phyloP scores from a whole-genome alignment of 257 asterid species.

The Ilex aquifolium region DNA sequence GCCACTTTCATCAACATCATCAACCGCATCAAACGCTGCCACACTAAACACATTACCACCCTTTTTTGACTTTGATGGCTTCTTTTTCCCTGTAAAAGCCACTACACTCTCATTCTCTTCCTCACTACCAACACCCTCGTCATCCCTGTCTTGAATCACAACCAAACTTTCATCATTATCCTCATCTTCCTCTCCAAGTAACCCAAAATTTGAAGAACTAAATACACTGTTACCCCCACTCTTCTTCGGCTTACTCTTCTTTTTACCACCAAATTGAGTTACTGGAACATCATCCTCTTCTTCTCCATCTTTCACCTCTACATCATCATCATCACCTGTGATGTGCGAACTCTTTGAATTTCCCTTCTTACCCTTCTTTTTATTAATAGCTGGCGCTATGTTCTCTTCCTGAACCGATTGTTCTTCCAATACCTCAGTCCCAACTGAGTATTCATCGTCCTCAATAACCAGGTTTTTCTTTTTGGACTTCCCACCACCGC shows the following conservation, averaged over 20 bases:
- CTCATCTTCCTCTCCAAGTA: constrained; percentile 49
- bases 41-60: constrained; percentile 24
- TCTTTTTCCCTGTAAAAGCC: constrained; percentile 34
- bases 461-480: constrained; percentile 53
- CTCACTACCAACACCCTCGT: constrained; percentile 14
- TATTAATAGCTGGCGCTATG: constrained; percentile 30
- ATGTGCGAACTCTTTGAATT: constrained; percentile 28
- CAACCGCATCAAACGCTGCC: constrained; percentile 24
- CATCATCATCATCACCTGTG: constrained; percentile 39
- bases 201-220: constrained; percentile 45
- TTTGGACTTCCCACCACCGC: constrained; percentile 61
- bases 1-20: constrained; percentile 19
- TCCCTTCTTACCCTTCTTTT: constrained; percentile 64
- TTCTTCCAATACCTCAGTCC: constrained; percentile 62
- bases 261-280: constrained; percentile 47
- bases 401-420: constrained; percentile 47
- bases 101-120: constrained; percentile 18
- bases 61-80: constrained; percentile 29
- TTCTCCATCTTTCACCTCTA: constrained; percentile 29
- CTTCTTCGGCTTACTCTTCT: constrained; percentile 62
- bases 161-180: constrained; percentile 28
- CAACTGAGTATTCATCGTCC: constrained; percentile 72
- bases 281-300: constrained; percentile 39
- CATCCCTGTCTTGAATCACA: constrained; percentile 22
- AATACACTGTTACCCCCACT: constrained; percentile 27